These are phyloP conservation scores for Aspergillus bridgeri DNA, from an alignment of 495 filamentous ascomycete genomes.

Conservation along the genomic window DNA sequence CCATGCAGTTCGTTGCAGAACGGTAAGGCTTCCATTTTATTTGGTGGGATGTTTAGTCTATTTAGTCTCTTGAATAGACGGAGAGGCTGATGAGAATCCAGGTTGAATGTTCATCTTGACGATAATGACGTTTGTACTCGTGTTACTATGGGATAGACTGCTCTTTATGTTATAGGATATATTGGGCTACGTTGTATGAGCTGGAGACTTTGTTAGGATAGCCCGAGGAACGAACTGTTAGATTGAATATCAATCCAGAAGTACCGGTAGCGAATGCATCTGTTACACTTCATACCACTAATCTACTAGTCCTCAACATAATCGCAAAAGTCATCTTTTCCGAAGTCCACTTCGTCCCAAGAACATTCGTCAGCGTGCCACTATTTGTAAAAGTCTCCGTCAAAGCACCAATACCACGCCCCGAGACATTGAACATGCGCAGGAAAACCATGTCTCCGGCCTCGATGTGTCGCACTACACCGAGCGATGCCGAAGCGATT, in stretches of 20 bases:
- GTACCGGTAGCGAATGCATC: too few relatives aligned
- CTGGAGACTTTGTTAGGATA: too few relatives aligned
- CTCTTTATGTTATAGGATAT: neutral
- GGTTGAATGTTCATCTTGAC: neutral
- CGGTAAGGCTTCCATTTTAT: too few relatives aligned
- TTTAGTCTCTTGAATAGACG: too few relatives aligned
- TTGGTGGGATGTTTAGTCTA: too few relatives aligned
- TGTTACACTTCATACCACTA: too few relatives aligned
- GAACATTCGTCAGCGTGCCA: neutral
- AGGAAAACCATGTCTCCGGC: neutral
- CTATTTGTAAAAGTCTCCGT: neutral
- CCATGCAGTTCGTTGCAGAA: neutral
- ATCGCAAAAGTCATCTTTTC: neutral
- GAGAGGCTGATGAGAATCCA: too few relatives aligned
- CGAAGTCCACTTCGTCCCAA: neutral
- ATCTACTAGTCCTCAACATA: too few relatives aligned
- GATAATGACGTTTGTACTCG: neutral
- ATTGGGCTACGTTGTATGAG: too few relatives aligned
- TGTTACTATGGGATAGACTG: neutral
- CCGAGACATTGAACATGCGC: neutral
- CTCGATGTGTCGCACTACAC: neutral
- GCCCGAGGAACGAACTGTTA: too few relatives aligned
- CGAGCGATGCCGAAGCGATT: neutral
- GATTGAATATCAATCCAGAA: too few relatives aligned
- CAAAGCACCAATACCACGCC: neutral